These are phyloP conservation scores for Pythium aquatile DNA, from an alignment of 352 stramenopile genomes.

Conservation along the genomic window DNA sequence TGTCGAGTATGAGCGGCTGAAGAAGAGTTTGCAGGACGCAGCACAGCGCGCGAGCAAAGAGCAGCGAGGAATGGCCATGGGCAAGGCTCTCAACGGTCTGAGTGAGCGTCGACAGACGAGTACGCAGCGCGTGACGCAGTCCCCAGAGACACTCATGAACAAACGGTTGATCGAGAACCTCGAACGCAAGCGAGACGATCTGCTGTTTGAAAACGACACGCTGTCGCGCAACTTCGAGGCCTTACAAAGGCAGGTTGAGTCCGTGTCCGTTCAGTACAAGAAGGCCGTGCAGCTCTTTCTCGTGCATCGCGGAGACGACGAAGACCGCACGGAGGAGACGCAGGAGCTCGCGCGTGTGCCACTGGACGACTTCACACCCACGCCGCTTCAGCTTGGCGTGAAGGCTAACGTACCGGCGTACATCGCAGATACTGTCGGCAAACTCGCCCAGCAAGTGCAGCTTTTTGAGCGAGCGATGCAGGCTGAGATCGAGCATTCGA, in stretches of 20 bases:
- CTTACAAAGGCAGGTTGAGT: conserved; percentile 59
- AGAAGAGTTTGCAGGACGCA: conserved; percentile 66
- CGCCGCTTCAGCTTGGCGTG: conserved; percentile 60
- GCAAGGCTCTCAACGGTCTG: conserved; percentile 44
- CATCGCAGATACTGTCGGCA: conserved; percentile 50
- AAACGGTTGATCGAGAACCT: conserved; percentile 64
- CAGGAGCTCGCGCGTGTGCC: conserved; percentile 47
- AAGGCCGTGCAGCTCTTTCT: conserved; percentile 71
- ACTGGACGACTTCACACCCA: conserved; percentile 66
- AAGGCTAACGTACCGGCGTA: conserved; percentile 55
- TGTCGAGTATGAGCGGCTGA: conserved; percentile 68
- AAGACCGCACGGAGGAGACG: conserved; percentile 45
- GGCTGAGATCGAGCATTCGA: conserved; percentile 40
- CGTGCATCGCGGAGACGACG: conserved; percentile 49
- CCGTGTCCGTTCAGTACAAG: conserved; percentile 69
- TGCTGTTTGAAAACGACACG: conserved; percentile 67
- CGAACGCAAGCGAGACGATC: conserved; percentile 56
- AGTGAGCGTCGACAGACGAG: conserved; percentile 34
- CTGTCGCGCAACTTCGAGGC: conserved; percentile 53
- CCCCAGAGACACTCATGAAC: conserved; percentile 57
- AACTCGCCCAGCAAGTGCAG: conserved; percentile 44
- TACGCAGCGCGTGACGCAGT: conserved; percentile 31
- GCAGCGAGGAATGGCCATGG: conserved; percentile 46
- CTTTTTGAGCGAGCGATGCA: conserved; percentile 62
- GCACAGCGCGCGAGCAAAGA: conserved; percentile 52